Evolutionary conservation across 2,329 filamentous ascomycete species (phyloP), one percentile per base, ranked within the genome.

Genomic region (Colletotrichum sp.): DNA sequence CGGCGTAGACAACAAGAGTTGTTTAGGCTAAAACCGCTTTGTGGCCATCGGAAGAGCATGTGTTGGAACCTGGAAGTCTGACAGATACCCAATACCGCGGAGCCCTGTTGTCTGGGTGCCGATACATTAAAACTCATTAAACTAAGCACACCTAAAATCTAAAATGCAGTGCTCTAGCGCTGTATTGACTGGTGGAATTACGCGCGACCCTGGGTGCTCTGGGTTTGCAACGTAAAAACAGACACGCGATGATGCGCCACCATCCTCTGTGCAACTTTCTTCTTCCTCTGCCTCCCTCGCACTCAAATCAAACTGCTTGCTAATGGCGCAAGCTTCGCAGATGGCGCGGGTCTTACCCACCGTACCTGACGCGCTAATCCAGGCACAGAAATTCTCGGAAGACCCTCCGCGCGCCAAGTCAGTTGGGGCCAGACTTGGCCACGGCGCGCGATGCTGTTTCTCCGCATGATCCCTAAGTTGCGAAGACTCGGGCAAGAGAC

Each of bases 331-430:
- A 34, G 36, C 32, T 25, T 49, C 19, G 25, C 15, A 22, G 8
- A 57, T 52, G 19, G 27, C 13, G 55, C 63, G 7, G n/a, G 22
- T 34, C 39, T 63, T 72, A 44, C 57, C 25, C 55, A 57, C 68
- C 61, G 32, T 39, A 7, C 36, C 22, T 30, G 11, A 68, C 55
- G 63, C 69, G 63, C 72, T 75, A 75, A 34, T 32, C 72, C 63
- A 75, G 72, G 72, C 72, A 72, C 69, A 75, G 72, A 57, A 68
- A 63, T 68, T 61, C 69, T 67, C 63, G 69, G 72, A 75, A 66
- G 52, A 62, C 16, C 39, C 70, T 75, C 72, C 72, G 72, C 55
- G 44, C 63, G 55, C 72, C 63, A 67, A 75, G 69, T 32, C 27
- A 32, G 39, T 49, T 44, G 27, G 44, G 44, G 39, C 62, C 68